phyloP scores from a whole-genome alignment of 2,329 filamentous ascomycete species.

The Immersiporthe knoxdaviesiana region DNA sequence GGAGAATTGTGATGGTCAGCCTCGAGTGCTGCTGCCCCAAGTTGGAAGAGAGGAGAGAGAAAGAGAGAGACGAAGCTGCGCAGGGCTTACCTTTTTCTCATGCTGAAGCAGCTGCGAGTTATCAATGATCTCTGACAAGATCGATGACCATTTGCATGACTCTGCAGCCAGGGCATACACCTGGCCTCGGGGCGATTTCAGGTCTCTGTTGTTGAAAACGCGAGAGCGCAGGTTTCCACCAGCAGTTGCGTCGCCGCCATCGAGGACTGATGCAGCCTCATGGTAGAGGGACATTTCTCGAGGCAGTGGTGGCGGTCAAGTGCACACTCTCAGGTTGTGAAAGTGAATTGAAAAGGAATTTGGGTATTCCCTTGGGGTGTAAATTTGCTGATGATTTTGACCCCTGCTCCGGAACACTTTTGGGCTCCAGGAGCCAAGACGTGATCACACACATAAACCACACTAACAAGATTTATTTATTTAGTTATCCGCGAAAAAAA shows the following conservation, averaged over 20 bases:
- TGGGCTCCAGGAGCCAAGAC: no score
- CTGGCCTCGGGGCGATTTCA: constrained; percentile 79
- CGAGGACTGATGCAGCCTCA: constrained; percentile 79
- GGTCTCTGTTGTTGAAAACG: constrained; percentile 73
- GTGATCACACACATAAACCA: no score
- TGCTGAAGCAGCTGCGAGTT: constrained; percentile 72
- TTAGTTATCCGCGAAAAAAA: no score
- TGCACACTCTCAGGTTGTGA: no score
- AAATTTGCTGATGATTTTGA: constrained; percentile 3
- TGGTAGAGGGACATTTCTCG: constrained; percentile 89
- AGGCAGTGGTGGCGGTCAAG: neutral
- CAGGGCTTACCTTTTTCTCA: constrained; percentile 74
- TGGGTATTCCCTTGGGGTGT: no score
- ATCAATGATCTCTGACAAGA: constrained; percentile 90
- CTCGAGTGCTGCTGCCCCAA: constrained; percentile 7
- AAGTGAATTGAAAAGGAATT: neutral
- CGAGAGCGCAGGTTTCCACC: constrained; percentile 87
- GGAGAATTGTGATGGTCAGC: constrained; percentile 34
- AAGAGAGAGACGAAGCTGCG: neutral
- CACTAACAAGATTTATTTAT: no score
- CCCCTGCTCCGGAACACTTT: neutral
- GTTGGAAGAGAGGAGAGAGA: constrained; percentile 10
- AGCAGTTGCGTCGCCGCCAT: constrained; percentile 59
- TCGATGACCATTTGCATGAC: constrained; percentile 84
- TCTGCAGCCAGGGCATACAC: constrained; percentile 87